phyloP scores from a whole-genome alignment of 2,329 filamentous ascomycete genomes.

The Thermomyces lanuginosus region DNA sequence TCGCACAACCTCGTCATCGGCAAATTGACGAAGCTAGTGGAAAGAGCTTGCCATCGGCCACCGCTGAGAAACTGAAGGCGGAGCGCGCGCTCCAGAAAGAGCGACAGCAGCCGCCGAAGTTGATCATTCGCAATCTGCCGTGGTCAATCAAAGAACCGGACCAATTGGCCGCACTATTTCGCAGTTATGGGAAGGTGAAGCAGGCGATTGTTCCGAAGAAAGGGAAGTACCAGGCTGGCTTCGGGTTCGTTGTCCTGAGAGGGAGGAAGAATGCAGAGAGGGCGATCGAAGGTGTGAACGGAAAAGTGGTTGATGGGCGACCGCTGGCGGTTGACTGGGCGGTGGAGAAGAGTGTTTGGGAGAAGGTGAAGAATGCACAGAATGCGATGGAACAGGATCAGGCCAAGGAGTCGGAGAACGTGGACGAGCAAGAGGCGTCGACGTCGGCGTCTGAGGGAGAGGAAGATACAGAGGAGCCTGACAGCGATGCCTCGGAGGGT shows the following conservation, averaged over 20 bases:
- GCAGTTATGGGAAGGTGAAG: conserved; percentile 82
- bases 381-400: conserved; percentile 5
- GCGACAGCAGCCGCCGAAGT: conserved; percentile 48
- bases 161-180: conserved; percentile 63
- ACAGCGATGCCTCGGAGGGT: conserved; percentile 24
- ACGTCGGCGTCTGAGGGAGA: conserved; percentile 17
- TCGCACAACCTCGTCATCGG: conserved; percentile 72
- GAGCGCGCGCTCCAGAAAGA: conserved; percentile 42
- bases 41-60: conserved; percentile 23
- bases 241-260: conserved; percentile 80
- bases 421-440: conserved; percentile 26
- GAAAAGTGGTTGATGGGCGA: conserved; percentile 74
- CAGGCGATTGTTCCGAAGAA: conserved; percentile 68
- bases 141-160: conserved; percentile 87
- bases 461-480: conserved; percentile 24
- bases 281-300: conserved; percentile 71
- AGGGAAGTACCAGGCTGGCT: conserved; percentile 58
- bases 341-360: conserved; percentile 78
- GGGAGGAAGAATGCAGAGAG: conserved; percentile 83
- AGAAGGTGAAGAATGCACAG: conserved; percentile 41
- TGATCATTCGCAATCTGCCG: conserved; percentile 84
- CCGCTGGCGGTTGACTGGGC: conserved; percentile 92
- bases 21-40: conserved; percentile 38
- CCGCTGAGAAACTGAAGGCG: conserved; percentile 22
- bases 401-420: conserved; percentile 31